Conservation (phyloP, 257 asterid genomes). For the Phtheirospermum japonicum region DNA sequence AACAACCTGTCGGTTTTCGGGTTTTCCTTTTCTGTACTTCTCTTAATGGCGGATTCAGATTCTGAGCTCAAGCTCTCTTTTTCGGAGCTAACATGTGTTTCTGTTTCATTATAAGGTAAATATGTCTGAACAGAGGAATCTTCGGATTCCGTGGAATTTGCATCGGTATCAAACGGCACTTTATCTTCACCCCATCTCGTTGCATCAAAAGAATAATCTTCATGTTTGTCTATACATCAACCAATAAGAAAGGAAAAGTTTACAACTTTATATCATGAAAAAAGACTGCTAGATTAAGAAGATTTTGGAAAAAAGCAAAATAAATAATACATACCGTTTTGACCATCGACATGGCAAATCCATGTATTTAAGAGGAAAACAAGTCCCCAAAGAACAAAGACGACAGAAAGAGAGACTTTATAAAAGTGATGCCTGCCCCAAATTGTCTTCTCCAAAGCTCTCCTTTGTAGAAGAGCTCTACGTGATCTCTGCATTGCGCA, state of each 20-base stretch:
- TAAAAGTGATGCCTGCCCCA: constrained; percentile 50
- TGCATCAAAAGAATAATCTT: constrained; percentile 41
- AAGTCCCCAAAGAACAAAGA: constrained; percentile 65
- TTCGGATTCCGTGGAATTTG: constrained; percentile 23
- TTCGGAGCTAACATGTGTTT: constrained; percentile 18
- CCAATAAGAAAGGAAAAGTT: constrained; percentile 3
- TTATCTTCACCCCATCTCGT: constrained; percentile 45
- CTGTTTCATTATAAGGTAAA: constrained; percentile 30
- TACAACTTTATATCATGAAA: neutral
- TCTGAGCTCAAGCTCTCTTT: constrained; percentile 29
- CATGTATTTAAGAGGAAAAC: constrained; percentile 72
- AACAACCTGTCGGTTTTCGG: constrained; percentile 37
- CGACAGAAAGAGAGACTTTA: constrained; percentile 65
- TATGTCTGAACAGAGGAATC: constrained; percentile 26
- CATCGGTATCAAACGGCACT: constrained; percentile 20
- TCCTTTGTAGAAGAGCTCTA: constrained; percentile 90
- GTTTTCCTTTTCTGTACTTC: constrained; percentile 40
- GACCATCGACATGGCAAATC: constrained; percentile 69
- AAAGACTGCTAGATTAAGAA: constrained; percentile 7
- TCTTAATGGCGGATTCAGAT: constrained; percentile 34
- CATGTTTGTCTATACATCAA: constrained; percentile 44
- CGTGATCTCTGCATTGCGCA: constrained; percentile 96
- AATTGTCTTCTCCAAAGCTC: constrained; percentile 59
- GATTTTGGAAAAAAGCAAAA: neutral
- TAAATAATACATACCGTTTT: constrained; percentile 53